These are phyloP conservation scores for Panicum hallii DNA, from an alignment of 202 grass and related monocot genomes.

Conservation along the genomic window DNA sequence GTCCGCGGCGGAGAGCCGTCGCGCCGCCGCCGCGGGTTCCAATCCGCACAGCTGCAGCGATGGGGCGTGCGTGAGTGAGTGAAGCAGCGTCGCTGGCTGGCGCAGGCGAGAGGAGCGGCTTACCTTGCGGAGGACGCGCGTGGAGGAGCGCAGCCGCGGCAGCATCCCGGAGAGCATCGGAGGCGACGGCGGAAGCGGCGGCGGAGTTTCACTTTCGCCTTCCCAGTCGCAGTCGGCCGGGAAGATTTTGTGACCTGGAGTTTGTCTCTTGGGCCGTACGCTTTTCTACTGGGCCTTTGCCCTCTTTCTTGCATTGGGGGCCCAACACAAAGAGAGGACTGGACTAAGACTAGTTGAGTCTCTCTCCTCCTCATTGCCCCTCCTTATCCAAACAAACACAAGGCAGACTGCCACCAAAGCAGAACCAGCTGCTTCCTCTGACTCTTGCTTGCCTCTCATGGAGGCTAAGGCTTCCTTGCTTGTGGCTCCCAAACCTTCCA, in stretches of 20 bases:
- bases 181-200: slow-evolving; percentile 6
- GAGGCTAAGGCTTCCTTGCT: slow-evolving; percentile 35
- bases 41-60: slow-evolving; percentile 38
- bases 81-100: not conserved
- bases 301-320: not conserved
- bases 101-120: not conserved
- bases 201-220: not conserved
- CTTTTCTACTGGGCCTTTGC: not conserved
- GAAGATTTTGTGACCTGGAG: too few relatives aligned
- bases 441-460: too few relatives aligned
- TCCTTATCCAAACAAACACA: slow-evolving; percentile 40
- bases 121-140: slow-evolving; percentile 48
- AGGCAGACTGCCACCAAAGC: not conserved
- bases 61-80: not conserved
- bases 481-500: slow-evolving; percentile 18
- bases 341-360: too few relatives aligned
- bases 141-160: slow-evolving; percentile 41
- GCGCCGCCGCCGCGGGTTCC: not conserved
- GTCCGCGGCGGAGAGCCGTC: slow-evolving; percentile 30
- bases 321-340: not conserved
- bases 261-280: slow-evolving; percentile 30
- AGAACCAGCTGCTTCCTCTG: too few relatives aligned
- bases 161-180: slow-evolving; percentile 34
- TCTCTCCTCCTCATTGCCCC: too few relatives aligned
- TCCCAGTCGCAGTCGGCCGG: not conserved